A percentile compares a stretch with the other conserved stretches of the same genome.
These are phyloP conservation scores for Amanita subjunquillea DNA, from an alignment of 768 basidiomycete species.

Conservation along the genomic window DNA sequence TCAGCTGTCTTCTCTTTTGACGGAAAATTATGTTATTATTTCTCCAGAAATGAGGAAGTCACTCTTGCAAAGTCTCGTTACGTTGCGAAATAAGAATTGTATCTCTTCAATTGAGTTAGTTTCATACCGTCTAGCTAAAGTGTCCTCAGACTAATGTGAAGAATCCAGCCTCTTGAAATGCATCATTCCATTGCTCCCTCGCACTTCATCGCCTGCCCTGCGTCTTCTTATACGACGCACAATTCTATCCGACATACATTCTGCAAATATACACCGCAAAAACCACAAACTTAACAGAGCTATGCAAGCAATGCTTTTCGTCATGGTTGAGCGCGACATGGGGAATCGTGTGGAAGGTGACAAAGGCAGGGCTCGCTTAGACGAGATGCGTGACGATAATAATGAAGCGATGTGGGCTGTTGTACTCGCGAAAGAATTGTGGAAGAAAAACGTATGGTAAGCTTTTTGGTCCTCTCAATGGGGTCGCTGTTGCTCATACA, in stretches of 20 bases:
- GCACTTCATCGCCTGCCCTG: slow-evolving; percentile 77
- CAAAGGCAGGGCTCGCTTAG: slow-evolving; percentile 61
- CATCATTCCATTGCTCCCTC: slow-evolving; percentile 93
- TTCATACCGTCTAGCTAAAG: not conserved
- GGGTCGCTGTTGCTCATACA: not conserved
- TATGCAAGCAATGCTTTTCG: slow-evolving; percentile 91
- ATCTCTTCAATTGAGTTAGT: slow-evolving; percentile 87
- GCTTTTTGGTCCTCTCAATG: slow-evolving; percentile 4
- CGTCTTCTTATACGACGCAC: slow-evolving; percentile 85
- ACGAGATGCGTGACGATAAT: slow-evolving; percentile 34
- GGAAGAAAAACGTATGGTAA: slow-evolving; percentile 87
- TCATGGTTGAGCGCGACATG: slow-evolving; percentile 93
- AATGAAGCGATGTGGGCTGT: slow-evolving; percentile 99
- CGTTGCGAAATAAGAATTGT: slow-evolving; percentile 88
- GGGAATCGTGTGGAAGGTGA: slow-evolving; percentile 70
- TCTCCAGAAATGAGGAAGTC: slow-evolving; percentile 76
- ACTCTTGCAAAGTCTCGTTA: slow-evolving; percentile 84
- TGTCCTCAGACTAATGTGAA: not conserved
- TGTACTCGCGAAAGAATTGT: slow-evolving; percentile 85
- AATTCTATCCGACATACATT: slow-evolving; percentile 87
- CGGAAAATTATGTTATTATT: slow-evolving; percentile 68
- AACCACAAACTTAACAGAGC: slow-evolving; percentile 96
- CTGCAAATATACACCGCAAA: slow-evolving; percentile 78
- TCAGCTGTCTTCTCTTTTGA: slow-evolving; percentile 67
- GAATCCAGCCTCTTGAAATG: slow-evolving; percentile 67